Base-by-base conservation (phyloP, 345 rosid genomes). In the Chamaenerion angustifolium region DNA sequence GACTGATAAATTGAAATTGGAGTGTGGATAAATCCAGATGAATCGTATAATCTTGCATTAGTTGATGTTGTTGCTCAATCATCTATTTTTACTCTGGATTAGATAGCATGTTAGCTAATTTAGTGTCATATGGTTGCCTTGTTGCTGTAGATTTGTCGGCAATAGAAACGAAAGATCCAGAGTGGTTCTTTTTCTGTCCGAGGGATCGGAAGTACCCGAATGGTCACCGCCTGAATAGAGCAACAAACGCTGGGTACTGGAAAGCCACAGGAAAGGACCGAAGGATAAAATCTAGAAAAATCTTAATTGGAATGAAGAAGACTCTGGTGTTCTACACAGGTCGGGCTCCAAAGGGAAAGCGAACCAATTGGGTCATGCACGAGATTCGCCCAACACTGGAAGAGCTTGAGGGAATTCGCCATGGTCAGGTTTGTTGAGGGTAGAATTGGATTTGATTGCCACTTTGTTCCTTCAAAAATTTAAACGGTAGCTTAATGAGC, bases 101-200 rank as follows among this genome's bases (percentile, higher is more conserved):
- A 6, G 7, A 35, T 16, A 46, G 21, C 10, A 40, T 5, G 0
- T 14, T 4, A 12, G n/a, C 21, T 52, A 2, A 46, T 12, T 23
- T 48, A n/a, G 44, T 18, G 44, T 35, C 25, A 40, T 31, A 4
- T 31, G 21, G 11, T 14, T 14, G 0, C 12, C 14, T 50, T 35
- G 15, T 10, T 35, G 10, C 40, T 73, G 66, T 63, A 87, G 84
- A 44, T 58, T 63, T 74, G n/a, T 87, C 98, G 0, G 79, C 67
- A 11, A 70, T 92, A 3, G 58, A 45, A 47, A 66, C 84, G 2
- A 68, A 45, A 9, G 95, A 92, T 64, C 71, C 70, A 2, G 96
- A 92, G 51, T 92, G 98, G 98, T 84, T 92, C 68, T 92, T 84
- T 68, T 92, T 92, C 78, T 92, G 96, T 62, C 95, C 98, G 1